These are phyloP conservation scores for Aphanomyces euteiches DNA, from an alignment of 352 stramenopile genomes.

Conservation along the genomic window DNA sequence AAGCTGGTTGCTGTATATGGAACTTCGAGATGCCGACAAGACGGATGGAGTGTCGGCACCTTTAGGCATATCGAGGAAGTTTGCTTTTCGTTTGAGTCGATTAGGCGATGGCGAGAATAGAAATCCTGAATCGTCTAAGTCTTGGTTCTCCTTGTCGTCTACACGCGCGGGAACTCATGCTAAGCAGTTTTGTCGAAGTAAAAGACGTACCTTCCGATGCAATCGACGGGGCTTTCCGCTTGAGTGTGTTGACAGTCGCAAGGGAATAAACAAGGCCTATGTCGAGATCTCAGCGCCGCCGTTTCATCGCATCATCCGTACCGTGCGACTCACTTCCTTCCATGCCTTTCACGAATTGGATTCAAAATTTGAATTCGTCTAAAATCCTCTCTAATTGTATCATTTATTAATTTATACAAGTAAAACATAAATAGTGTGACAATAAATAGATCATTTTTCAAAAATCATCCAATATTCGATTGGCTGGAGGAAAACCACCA, in stretches of 20 bases:
- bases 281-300: background rate
- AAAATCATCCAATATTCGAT: background rate
- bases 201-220: slow-evolving; percentile 9
- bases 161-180: background rate
- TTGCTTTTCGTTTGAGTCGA: slow-evolving; percentile 16
- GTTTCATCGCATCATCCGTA: background rate
- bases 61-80: background rate
- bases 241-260: slow-evolving; percentile 14
- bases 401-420: slow-evolving; percentile 8
- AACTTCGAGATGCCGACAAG: background rate
- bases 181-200: background rate
- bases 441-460: too few relatives aligned
- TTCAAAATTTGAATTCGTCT: slow-evolving; percentile 22
- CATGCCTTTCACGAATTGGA: background rate
- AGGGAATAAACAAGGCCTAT: slow-evolving; percentile 9
- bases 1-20: background rate
- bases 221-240: slow-evolving; percentile 16
- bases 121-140: slow-evolving; percentile 12
- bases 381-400: background rate
- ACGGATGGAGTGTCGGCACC: background rate
- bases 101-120: slow-evolving; percentile 1
- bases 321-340: slow-evolving; percentile 1
- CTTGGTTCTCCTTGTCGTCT: slow-evolving; percentile 14
- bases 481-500: background rate
- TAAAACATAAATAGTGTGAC: background rate